Base-by-base conservation (phyloP, 306 rosid species). In the Acmispon strigosus region DNA sequence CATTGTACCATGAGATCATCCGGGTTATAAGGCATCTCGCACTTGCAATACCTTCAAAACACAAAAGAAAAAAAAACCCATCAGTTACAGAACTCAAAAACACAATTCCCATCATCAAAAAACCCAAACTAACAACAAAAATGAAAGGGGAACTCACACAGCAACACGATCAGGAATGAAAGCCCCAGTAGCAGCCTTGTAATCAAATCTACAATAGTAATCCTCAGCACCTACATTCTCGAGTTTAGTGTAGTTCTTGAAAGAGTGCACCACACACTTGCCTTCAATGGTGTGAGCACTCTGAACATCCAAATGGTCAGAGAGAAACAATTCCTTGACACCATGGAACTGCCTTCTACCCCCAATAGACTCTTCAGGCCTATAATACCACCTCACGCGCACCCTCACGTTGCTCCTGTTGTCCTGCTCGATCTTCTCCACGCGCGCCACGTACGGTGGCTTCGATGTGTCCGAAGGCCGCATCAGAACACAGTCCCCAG, bases 1-100 rank as follows among this genome's bases (percentile, higher is more conserved):
- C 96, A 90, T 67, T 90, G 90, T 73, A 90, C 90, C 97, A 91
- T 91, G 61, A 91, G 96, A 62, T 86, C 92, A 34, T 91, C 97
- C 20, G 97, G 97, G 73, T 91, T 91, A 64, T 88, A 91, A 32
- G 97, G 97, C 97, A 88, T 91, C 81, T 91, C 96, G 22, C 97
- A 91, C 72, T 86, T 91, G 90, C 97, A 91, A 74, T 88, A 91
- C 79, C 97, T 91, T 63, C 78, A 86, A 48, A 59, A 78, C 45
- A 44, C 24, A 32, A 81, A 81, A 61, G 70, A 29, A 70, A 20
- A 69, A 55, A 41, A 55, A 76, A 8, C 42, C 36, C 27, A 27
- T 39, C 11, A 39, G 43, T 39, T 39, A 8, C 5, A 39, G 1
- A 9, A 8, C 43, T 39, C 43, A 39, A 39, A 8, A 39, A 39